These are phyloP conservation scores for Trypanosoma boissoni DNA, from an alignment of 208 protist species.

Conservation along the genomic window DNA sequence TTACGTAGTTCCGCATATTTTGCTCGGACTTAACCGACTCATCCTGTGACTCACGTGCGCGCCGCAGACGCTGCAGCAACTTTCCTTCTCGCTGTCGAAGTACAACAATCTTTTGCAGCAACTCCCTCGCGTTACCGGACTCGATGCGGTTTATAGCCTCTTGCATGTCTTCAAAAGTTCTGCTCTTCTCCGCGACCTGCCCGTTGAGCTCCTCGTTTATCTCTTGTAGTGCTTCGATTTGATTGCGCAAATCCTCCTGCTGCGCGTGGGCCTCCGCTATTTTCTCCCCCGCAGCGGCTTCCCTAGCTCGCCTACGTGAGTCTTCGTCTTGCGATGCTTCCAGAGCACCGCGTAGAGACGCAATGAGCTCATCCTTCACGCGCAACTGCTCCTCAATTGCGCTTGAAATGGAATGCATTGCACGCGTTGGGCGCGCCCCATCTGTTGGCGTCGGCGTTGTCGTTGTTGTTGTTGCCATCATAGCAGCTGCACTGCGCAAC, in stretches of 20 bases:
- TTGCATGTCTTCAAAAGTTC: slow-evolving; percentile 59
- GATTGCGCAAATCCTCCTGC: slow-evolving; percentile 36
- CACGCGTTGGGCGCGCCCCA: slow-evolving; percentile 15
- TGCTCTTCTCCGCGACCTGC: slow-evolving; percentile 34
- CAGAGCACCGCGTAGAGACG: slow-evolving; percentile 44
- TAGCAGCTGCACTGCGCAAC: background rate
- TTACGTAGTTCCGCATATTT: slow-evolving; percentile 41
- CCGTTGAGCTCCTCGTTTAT: slow-evolving; percentile 64
- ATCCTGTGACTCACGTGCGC: slow-evolving; percentile 47
- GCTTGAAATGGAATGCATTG: slow-evolving; percentile 37
- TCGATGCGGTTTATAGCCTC: slow-evolving; percentile 34
- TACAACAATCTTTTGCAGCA: slow-evolving; percentile 82
- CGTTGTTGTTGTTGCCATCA: background rate
- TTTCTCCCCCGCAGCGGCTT: slow-evolving; percentile 11
- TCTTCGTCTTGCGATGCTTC: slow-evolving; percentile 25
- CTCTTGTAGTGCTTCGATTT: slow-evolving; percentile 35
- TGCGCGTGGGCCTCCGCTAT: slow-evolving; percentile 18
- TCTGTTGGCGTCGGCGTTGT: background rate
- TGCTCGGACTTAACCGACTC: slow-evolving; percentile 39
- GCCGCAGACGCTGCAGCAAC: slow-evolving; percentile 74
- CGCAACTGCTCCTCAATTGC: slow-evolving; percentile 72
- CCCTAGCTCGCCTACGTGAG: slow-evolving; percentile 1
- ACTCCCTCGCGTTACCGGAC: slow-evolving; percentile 37
- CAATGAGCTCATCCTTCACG: slow-evolving; percentile 71
- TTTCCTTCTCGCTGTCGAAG: slow-evolving; percentile 75